Evolutionary conservation across 2,329 filamentous ascomycete genomes (phyloP), one percentile per base, ranked within the genome.

Genomic region (Didymella glomerata): DNA sequence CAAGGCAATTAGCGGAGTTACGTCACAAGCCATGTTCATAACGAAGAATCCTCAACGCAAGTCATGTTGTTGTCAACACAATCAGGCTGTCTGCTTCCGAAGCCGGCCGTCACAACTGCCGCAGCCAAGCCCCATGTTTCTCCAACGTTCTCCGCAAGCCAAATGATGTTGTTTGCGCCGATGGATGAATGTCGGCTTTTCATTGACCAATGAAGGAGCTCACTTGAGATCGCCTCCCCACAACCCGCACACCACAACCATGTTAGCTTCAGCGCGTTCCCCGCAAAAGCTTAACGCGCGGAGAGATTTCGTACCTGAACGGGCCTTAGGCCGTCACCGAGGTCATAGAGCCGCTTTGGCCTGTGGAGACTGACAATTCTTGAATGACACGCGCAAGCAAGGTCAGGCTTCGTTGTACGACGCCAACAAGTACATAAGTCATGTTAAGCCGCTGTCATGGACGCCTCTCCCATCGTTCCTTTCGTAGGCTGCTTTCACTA

Each of bases 391-490:
- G 46, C 27, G 10, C 41, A 24, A 42, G 46, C 11, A 47, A 22
- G 20, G 10, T 24, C 34, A 20, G 28, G 25, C n/a, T 3, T 20
- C 47, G 25, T 34, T 36, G 18, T 27, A 20, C 36, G 18, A 2
- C 24, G 16, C 38, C 18, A 24, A 54, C 7, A 30, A 51, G 34
- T 54, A 54, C 34, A 50, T 47, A 59, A 50, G 41, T 45, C 27
- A 24, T 30, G 36, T 44, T 34, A 8, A 40, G 7, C 27, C 20
- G 46, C 18, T 28, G 11, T 36, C 14, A 41, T 30, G 46, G 3
- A 22, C 4, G 4, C 10, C 9, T 46, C 8, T 25, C 46, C 16
- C 20, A 32, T 32, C 42, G 18, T 90, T 87, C 22, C 25, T n/a
- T 32, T 13, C 24, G 22, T 25, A 28, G 24, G 18, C 7, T 7